Percentiles rank a stretch among this genome's conserved stretches.
Conservation (phyloP, 768 basidiomycete species). For the Sporobolomyces roseus region DNA sequence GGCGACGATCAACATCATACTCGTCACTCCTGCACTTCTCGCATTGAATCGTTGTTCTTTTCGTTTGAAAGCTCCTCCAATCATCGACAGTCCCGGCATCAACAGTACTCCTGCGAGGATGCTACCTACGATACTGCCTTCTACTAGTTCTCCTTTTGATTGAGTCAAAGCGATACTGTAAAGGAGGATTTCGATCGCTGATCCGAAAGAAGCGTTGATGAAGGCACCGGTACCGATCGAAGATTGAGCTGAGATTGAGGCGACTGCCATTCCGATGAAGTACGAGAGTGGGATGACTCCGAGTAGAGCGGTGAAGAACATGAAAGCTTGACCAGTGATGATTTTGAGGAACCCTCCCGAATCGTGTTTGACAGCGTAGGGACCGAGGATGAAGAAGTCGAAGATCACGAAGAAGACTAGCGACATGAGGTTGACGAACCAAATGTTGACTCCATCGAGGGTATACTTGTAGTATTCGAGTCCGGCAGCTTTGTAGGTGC, state of each 20-base stretch:
- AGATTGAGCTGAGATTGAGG: slow-evolving; percentile 95
- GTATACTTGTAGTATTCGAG: slow-evolving; percentile 98
- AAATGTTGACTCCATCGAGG: slow-evolving; percentile 93
- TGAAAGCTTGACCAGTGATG: slow-evolving; percentile 67
- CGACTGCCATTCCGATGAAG: slow-evolving; percentile 99
- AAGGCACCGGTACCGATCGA: slow-evolving; percentile 99
- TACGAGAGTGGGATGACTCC: slow-evolving; percentile 96
- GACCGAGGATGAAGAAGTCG: slow-evolving; percentile 69
- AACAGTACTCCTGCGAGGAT: slow-evolving; percentile 89
- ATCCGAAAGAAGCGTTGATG: slow-evolving; percentile 98
- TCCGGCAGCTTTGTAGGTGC: slow-evolving; percentile 87
- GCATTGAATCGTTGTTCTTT: slow-evolving; percentile 99
- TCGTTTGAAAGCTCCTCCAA: slow-evolving; percentile 74
- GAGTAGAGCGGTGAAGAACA: slow-evolving; percentile 77
- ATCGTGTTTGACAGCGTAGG: slow-evolving; percentile 59
- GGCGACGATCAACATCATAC: slow-evolving; percentile 99
- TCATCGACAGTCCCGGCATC: slow-evolving; percentile 97
- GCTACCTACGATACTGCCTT: slow-evolving; percentile 93
- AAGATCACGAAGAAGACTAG: slow-evolving; percentile 95
- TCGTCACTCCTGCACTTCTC: slow-evolving; percentile 97
- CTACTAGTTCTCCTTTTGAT: slow-evolving; percentile 86
- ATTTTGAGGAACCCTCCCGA: slow-evolving; percentile 56
- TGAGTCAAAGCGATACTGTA: slow-evolving; percentile 86
- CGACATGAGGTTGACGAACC: slow-evolving; percentile 91
- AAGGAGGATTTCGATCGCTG: slow-evolving; percentile 93